Conservation (phyloP, 306 rosid species). For the Pterocarpus macrocarpus region DNA sequence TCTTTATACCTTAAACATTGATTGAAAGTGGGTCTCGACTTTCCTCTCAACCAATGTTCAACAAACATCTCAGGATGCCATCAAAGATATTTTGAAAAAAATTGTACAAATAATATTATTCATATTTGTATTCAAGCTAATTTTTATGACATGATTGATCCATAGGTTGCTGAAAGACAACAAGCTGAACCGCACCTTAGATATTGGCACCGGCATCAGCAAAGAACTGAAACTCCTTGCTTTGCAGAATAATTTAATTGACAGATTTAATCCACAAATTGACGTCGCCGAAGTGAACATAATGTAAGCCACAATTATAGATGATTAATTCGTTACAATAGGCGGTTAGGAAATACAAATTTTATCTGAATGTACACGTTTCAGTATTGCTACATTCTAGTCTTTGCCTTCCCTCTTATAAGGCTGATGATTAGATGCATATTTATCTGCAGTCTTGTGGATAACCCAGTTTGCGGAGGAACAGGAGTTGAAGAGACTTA, state of each 20-base stretch:
- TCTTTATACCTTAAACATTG: too few relatives aligned
- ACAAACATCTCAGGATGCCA: too few relatives aligned
- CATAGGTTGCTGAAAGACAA: constrained; percentile 50
- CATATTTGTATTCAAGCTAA: neutral
- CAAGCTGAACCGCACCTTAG: constrained; percentile 50
- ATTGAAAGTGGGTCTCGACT: too few relatives aligned
- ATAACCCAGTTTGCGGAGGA: constrained; percentile 63
- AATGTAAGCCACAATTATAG: constrained; percentile 43
- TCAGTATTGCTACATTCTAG: constrained; percentile 14
- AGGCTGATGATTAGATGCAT: neutral
- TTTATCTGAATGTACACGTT: too few relatives aligned
- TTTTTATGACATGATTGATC: neutral
- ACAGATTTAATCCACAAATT: constrained; percentile 13
- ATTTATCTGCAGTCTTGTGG: constrained; percentile 59
- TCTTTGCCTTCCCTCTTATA: constrained; percentile 8
- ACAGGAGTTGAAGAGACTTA: constrained; percentile 31
- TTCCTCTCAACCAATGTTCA: neutral
- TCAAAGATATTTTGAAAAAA: too few relatives aligned
- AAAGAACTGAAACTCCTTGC: constrained; percentile 46
- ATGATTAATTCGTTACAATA: neutral
- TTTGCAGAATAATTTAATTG: constrained; percentile 47
- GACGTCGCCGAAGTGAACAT: constrained; percentile 41
- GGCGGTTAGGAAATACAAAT: too few relatives aligned
- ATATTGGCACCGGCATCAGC: constrained; percentile 48
- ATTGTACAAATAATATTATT: neutral